Conservation (phyloP, 495 filamentous ascomycete species). For the Aspergillus asperescens region DNA sequence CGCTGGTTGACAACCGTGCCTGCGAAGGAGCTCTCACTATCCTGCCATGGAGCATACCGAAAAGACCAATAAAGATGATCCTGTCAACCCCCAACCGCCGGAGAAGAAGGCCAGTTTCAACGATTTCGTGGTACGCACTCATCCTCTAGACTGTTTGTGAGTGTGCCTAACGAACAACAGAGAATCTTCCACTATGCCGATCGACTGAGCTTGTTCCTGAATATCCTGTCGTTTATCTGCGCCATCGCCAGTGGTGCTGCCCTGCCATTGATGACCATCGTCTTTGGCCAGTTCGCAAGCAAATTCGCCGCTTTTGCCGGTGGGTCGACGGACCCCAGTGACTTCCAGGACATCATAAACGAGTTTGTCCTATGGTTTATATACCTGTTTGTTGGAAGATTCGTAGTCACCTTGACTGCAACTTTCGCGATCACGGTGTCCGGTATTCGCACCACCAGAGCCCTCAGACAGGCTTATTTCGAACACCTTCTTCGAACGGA, state of each 20-base stretch:
- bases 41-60: neutral
- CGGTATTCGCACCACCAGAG: neutral
- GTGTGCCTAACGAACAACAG: neutral
- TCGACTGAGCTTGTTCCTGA: slow-evolving; percentile 7
- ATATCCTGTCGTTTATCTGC: slow-evolving; percentile 30
- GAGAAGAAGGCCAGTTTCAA: slow-evolving; percentile 1
- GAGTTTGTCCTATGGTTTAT: slow-evolving; percentile 28
- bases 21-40: neutral
- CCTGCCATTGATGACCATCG: slow-evolving; percentile 37
- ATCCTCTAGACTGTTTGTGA: neutral
- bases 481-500: slow-evolving; percentile 16
- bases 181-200: slow-evolving; percentile 20
- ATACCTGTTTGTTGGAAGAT: slow-evolving; percentile 34
- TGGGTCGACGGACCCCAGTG: slow-evolving; percentile 17
- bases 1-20: neutral
- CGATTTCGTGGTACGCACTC: neutral
- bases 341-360: slow-evolving; percentile 23
- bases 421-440: neutral
- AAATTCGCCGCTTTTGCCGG: slow-evolving; percentile 27
- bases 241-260: slow-evolving; percentile 47
- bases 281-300: slow-evolving; percentile 34
- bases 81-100: neutral
- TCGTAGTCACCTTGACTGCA: slow-evolving; percentile 22
- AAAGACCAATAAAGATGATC: neutral
- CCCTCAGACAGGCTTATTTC: neutral